These are phyloP conservation scores for Fusarium sp. DNA, from an alignment of 2,329 filamentous ascomycete species.

Conservation along the genomic window DNA sequence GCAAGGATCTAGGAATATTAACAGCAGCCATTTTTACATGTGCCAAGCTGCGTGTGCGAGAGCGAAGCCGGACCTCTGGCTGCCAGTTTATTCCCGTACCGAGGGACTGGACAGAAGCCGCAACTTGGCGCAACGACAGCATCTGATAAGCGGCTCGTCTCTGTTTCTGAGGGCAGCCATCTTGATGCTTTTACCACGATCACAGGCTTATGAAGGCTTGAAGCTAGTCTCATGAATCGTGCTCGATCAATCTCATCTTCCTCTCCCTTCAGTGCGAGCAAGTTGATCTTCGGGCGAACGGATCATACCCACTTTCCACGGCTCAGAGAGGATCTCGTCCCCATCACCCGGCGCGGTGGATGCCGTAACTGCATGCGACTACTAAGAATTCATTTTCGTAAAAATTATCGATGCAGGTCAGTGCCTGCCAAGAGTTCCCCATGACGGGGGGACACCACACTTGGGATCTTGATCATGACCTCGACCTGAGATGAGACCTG, in stretches of 20 bases:
- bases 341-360: slow-evolving; percentile 22
- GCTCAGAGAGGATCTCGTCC: slow-evolving; percentile 10
- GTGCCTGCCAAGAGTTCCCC: neutral
- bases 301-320: slow-evolving; percentile 34
- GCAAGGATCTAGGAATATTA: neutral
- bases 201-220: neutral
- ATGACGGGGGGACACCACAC: neutral
- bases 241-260: neutral
- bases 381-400: neutral
- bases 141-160: slow-evolving; percentile 21
- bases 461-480: neutral
- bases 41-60: slow-evolving; percentile 6
- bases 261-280: neutral
- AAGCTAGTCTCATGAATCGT: neutral
- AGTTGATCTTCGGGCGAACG: slow-evolving; percentile 28
- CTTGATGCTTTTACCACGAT: neutral
- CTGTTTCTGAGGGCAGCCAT: neutral
- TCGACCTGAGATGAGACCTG: neutral
- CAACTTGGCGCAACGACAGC: slow-evolving; percentile 1
- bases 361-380: slow-evolving; percentile 7
- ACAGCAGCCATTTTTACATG: neutral
- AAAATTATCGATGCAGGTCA: neutral
- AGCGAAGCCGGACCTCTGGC: slow-evolving; percentile 9
- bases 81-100: slow-evolving; percentile 22
- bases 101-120: slow-evolving; percentile 17